phyloP scores from a whole-genome alignment of 108 stramenopile genomes.

The Parietichytrium sp. region DNA sequence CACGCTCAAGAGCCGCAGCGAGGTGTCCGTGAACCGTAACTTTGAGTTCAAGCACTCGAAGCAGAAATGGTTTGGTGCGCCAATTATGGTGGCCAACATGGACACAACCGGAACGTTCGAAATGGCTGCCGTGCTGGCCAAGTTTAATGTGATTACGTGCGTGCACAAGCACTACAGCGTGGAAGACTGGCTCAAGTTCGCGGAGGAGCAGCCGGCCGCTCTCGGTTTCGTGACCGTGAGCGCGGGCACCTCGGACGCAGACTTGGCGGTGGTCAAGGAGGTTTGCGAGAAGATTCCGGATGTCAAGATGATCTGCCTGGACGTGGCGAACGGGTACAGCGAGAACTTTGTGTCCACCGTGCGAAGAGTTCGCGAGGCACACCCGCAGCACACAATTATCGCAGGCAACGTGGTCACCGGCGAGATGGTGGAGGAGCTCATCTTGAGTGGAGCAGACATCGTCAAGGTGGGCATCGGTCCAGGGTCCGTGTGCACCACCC shows the following conservation, averaged over 20 bases:
- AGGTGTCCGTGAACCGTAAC: conserved; percentile 42
- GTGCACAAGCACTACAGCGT: conserved; percentile 59
- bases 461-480: conserved; percentile 61
- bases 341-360: conserved; percentile 52
- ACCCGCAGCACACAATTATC: conserved; percentile 53
- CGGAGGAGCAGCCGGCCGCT: conserved; percentile 10
- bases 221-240: conserved; percentile 43
- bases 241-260: conserved; percentile 44
- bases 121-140: conserved; percentile 44
- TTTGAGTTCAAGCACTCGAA: neutral
- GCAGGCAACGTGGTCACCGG: conserved; percentile 63
- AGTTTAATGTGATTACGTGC: conserved; percentile 41
- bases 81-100: conserved; percentile 61
- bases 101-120: conserved; percentile 60
- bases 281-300: conserved; percentile 31
- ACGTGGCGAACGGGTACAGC: conserved; percentile 60
- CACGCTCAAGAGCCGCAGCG: conserved; percentile 48
- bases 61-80: conserved; percentile 48
- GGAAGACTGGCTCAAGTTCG: conserved; percentile 45
- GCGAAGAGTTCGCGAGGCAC: neutral
- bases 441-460: conserved; percentile 59
- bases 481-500: conserved; percentile 63
- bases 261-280: conserved; percentile 37
- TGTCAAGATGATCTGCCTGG: conserved; percentile 53
- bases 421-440: conserved; percentile 60